Base-by-base conservation (phyloP, 768 basidiomycete species). In the Coprinellus aureogranulatus region DNA sequence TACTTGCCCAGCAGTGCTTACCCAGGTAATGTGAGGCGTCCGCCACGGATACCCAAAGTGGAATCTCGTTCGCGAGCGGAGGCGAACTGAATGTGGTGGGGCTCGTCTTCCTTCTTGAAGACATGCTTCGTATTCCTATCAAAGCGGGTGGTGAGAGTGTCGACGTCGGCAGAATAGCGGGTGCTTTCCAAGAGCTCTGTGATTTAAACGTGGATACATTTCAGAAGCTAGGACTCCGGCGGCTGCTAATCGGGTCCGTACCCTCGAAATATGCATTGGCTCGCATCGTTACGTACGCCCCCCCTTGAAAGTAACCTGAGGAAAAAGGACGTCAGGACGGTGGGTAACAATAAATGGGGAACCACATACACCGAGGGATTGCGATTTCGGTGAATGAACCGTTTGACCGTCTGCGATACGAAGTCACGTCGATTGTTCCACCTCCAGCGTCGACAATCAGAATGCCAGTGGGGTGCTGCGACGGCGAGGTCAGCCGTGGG, bases 381-480 rank as follows among this genome's bases (percentile, higher is more conserved):
- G 77, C 75, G 27, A 79, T 77, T 64, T 85, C 83, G 52, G 79
- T 74, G 26, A 58, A 62, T 22, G 6, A 63, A 53, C 22, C 58
- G 59, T 60, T 56, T 16, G 4, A 0, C 62, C 63, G 46, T 20
- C 72, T 70, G 11, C 70, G 73, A 56, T 85, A 86, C 4, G 81
- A 75, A 53, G 81, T 84, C 46, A 85, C 70, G 59, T 86, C 85
- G 23, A 86, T 70, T 0, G 83, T 86, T 23, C 83, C 85, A 50
- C 83, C 83, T 3, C 85, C 84, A 4, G 83, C 82, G 59, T 86
- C 84, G n/a, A 85, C 77, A 34, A 86, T 70, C 54, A 84, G 69
- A 5, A 84, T 67, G 2, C 78, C 79, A 40, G 81, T 61, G 12
- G 76, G 75, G 4, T 63, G 65, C 80, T 83, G 48, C 1, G 48